Conservation (phyloP, 2,329 filamentous ascomycete species). For the Dactylonectria macrodidyma region DNA sequence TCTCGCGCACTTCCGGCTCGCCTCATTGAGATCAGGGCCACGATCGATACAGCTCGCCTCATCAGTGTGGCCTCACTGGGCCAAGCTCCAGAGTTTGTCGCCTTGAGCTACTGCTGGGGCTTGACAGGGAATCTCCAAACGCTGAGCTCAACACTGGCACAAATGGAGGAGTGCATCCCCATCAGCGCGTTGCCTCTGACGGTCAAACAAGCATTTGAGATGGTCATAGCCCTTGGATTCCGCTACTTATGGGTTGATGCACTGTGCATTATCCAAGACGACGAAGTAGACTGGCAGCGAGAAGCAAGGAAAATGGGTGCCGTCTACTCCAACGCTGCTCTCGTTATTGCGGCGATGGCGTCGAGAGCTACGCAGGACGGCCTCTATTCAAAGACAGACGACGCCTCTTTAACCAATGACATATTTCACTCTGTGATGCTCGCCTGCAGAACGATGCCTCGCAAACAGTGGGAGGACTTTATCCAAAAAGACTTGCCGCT, state of each 20-base stretch:
- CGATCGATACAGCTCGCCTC: not conserved
- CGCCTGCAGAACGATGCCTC: conserved; percentile 4
- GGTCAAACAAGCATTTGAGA: conserved; percentile 6
- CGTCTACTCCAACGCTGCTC: conserved; percentile 22
- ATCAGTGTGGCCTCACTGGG: not conserved
- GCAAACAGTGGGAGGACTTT: conserved; percentile 1
- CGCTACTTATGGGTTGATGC: conserved; percentile 27
- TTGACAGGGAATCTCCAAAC: conserved; percentile 14
- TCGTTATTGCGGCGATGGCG: conserved; percentile 10
- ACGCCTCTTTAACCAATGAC: not conserved
- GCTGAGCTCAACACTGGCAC: conserved; percentile 7
- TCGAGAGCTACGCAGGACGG: not conserved
- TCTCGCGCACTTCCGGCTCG: not conserved
- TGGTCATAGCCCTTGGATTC: conserved; percentile 4
- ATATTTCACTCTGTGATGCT: conserved; percentile 2
- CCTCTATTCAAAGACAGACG: not conserved
- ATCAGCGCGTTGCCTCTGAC: conserved; percentile 3
- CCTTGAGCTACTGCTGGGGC: conserved; percentile 34
- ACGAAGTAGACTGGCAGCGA: conserved; percentile 9
- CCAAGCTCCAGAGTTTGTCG: conserved; percentile 8
- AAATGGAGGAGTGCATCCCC: conserved; percentile 6
- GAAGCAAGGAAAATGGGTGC: conserved; percentile 24
- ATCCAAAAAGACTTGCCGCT: not conserved
- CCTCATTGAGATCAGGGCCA: not conserved
- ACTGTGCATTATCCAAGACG: conserved; percentile 24